Conservation (phyloP, 2,329 filamentous ascomycete genomes). For the Pseudogymnoascus sp. region DNA sequence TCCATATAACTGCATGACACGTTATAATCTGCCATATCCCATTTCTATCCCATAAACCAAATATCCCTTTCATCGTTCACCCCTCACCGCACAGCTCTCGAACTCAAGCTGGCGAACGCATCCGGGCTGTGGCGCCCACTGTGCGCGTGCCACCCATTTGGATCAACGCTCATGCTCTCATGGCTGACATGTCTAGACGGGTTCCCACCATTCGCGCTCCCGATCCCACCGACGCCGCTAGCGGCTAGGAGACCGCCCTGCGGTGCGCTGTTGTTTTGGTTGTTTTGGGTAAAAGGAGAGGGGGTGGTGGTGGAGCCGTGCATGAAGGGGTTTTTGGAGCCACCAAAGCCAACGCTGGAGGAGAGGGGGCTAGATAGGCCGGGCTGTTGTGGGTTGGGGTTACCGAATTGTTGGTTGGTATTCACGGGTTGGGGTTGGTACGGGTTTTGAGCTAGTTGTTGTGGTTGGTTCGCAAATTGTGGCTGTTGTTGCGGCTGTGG, state of each 20-base stretch:
- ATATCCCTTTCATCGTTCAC: not conserved
- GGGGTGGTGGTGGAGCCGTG: not conserved
- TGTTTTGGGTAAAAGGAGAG: not conserved
- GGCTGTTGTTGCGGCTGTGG: slow-evolving; percentile 30
- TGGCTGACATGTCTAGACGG: slow-evolving; percentile 46
- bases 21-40: not conserved
- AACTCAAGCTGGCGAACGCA: slow-evolving; percentile 61
- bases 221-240: not conserved
- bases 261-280: not conserved
- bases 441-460: slow-evolving; percentile 25
- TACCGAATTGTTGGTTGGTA: not conserved
- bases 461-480: slow-evolving; percentile 21
- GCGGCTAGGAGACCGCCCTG: not conserved
- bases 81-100: slow-evolving; percentile 19
- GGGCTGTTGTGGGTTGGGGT: not conserved
- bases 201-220: slow-evolving; percentile 16
- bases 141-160: slow-evolving; percentile 47
- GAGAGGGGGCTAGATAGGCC: slow-evolving; percentile 24
- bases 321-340: slow-evolving; percentile 28
- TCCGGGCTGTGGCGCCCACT: slow-evolving; percentile 71
- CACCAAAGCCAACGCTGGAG: slow-evolving; percentile 8
- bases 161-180: slow-evolving; percentile 52
- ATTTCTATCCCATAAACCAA: not conserved
- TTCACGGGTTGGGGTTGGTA: not conserved
- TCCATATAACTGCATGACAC: not conserved